Conservation (phyloP, 768 basidiomycete genomes). For the Hygrophoropsis aurantiaca region DNA sequence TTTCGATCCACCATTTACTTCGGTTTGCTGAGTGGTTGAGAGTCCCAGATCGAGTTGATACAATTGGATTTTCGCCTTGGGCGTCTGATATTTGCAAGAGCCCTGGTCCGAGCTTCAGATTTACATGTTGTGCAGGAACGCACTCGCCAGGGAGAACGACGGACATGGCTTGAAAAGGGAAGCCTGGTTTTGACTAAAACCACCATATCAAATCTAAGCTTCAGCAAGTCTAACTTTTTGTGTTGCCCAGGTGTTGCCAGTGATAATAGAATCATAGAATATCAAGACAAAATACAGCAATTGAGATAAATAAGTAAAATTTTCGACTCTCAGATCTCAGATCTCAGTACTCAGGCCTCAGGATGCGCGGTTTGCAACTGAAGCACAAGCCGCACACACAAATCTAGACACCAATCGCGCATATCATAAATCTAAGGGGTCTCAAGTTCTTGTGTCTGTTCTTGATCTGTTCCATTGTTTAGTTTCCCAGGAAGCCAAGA, state of each 20-base stretch:
- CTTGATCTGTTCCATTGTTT: no score
- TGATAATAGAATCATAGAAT: neutral
- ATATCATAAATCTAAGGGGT: no score
- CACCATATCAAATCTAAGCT: no score
- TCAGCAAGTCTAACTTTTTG: neutral
- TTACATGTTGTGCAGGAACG: constrained; percentile 72
- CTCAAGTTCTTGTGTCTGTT: no score
- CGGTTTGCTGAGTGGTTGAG: constrained; percentile 70
- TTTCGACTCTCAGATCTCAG: no score
- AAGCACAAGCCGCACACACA: no score
- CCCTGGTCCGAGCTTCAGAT: constrained; percentile 87
- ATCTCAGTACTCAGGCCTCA: no score
- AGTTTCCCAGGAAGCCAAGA: no score
- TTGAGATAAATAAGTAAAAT: no score
- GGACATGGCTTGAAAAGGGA: constrained; percentile 40
- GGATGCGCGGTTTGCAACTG: no score
- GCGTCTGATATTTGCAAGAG: constrained; percentile 50
- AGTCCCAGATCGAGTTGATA: constrained; percentile 69
- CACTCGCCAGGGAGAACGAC: constrained; percentile 80
- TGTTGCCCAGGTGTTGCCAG: neutral
- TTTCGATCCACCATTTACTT: constrained; percentile 88
- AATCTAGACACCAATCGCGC: no score
- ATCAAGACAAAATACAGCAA: neutral
- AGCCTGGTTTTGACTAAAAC: no score
- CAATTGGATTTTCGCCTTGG: constrained; percentile 31